Base-by-base conservation (phyloP, 805 yeast genomes). In the Candida montana region DNA sequence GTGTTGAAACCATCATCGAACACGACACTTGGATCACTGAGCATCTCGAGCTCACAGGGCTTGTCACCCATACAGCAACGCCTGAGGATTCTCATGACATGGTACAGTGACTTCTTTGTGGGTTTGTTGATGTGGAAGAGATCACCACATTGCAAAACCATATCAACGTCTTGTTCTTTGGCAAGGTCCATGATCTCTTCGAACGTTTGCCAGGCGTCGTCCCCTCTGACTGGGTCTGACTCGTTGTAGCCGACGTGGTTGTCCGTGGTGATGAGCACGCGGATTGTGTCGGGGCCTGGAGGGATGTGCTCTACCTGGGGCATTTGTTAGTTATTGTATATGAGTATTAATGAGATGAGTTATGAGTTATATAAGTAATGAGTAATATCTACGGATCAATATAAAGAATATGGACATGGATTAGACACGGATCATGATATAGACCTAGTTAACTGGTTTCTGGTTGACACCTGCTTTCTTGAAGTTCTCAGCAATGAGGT, bases 161-260 rank as follows among this genome's bases (percentile, higher is more conserved):
- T 80, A 62, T 93, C 99, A 9, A 81, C 95, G 48, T 87, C 88
- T 27, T 71, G 63, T 2, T 71, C 73, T 46, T 68, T 68, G 8
- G 96, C 97, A 2, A 89, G 58, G 47, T 63, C 61, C 74, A 88
- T 75, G 45, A 88, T 78, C 61, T 93, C 99, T 41, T 84, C 78
- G 54, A 93, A 91, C 0, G 96, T 85, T 43, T 64, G 72, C 85
- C 95, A 85, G 0, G 95, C 77, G 55, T 93, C 99, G 52, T 84
- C 83, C 1, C 96, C 95, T 15, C 95, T 72, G 5, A 91, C 79
- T 1, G 95, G 90, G 59, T 93, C 98, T 30, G 75, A 75, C 58
- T 93, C 99, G 45, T 79, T 79, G 59, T 81, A 90, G 1, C 99
- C 99, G 16, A 93, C 95, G 68, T 93, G 99, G 58, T 93, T 93